These are phyloP conservation scores for Alternaria hordeiaustralica DNA, from an alignment of 2,329 filamentous ascomycete genomes.

Conservation along the genomic window DNA sequence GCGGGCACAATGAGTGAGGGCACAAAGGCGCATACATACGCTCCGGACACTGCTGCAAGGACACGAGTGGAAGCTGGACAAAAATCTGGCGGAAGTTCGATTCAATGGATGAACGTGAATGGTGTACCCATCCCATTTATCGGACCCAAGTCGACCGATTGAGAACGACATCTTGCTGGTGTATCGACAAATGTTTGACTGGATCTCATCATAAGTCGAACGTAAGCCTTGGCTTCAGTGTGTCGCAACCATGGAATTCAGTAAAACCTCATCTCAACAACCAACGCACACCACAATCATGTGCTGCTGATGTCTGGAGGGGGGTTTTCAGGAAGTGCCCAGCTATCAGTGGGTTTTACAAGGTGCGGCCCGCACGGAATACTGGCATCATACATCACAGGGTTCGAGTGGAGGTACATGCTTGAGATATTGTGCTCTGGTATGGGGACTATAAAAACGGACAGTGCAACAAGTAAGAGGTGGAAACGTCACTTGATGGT, in stretches of 20 bases:
- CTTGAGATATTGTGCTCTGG: not conserved
- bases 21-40: slow-evolving; percentile 9
- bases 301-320: not conserved
- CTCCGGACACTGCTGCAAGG: slow-evolving; percentile 5
- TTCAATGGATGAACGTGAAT: slow-evolving; percentile 36
- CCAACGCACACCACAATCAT: not conserved
- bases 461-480: not conserved
- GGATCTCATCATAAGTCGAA: not conserved
- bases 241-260: not conserved
- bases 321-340: not conserved
- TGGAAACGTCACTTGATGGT: not conserved
- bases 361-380: not conserved
- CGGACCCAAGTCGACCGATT: not conserved
- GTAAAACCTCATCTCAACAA: not conserved
- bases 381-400: slow-evolving; percentile 6
- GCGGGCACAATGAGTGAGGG: slow-evolving; percentile 21
- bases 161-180: not conserved
- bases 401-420: slow-evolving; percentile 6
- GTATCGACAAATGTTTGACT: not conserved
- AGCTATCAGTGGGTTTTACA: not conserved
- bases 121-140: slow-evolving; percentile 37
- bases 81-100: slow-evolving; percentile 15
- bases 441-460: not conserved
- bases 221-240: not conserved
- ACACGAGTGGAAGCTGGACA: slow-evolving; percentile 3